Percentiles rank a stretch among this genome's conserved stretches.
phyloP scores from a whole-genome alignment of 768 basidiomycete species.

The Termitomyces sp. region DNA sequence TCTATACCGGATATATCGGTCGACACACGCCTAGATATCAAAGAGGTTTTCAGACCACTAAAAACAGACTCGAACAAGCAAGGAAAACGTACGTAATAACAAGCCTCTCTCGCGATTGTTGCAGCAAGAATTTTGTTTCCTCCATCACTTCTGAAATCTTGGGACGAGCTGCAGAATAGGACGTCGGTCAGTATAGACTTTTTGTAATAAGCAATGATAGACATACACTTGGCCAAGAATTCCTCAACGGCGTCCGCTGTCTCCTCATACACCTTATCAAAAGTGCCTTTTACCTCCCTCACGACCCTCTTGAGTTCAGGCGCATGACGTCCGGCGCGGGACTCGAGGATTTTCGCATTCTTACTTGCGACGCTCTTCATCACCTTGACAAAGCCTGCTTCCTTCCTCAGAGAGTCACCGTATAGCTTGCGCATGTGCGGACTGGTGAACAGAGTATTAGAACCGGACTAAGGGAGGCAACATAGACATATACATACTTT shows the following conservation, averaged over 20 bases:
- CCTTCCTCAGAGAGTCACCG: slow-evolving; percentile 88
- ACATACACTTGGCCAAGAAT: slow-evolving; percentile 84
- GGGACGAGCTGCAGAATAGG: slow-evolving; percentile 63
- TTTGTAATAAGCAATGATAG: too few species aligned
- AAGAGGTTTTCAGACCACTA: not conserved
- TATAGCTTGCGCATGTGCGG: slow-evolving; percentile 99
- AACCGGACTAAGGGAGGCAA: not conserved
- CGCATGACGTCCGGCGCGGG: slow-evolving; percentile 72
- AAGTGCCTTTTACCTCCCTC: slow-evolving; percentile 86
- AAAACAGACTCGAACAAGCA: not conserved
- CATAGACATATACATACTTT: slow-evolving; percentile 54
- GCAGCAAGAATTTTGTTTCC: slow-evolving; percentile 86
- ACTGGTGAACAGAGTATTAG: slow-evolving; percentile 32
- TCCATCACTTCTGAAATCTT: slow-evolving; percentile 85
- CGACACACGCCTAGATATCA: slow-evolving; percentile 64
- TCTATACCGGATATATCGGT: slow-evolving; percentile 80
- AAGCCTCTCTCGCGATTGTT: slow-evolving; percentile 86
- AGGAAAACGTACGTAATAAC: slow-evolving; percentile 75
- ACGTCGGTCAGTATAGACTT: too few species aligned
- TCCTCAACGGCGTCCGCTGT: slow-evolving; percentile 92
- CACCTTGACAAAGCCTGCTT: slow-evolving; percentile 98
- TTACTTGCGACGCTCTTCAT: slow-evolving; percentile 88
- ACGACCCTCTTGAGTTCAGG: slow-evolving; percentile 78
- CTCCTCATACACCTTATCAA: slow-evolving; percentile 95
- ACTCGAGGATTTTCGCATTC: slow-evolving; percentile 73